These are phyloP conservation scores for Tephrocybe sp. DNA, from an alignment of 768 basidiomycete species.

Conservation along the genomic window DNA sequence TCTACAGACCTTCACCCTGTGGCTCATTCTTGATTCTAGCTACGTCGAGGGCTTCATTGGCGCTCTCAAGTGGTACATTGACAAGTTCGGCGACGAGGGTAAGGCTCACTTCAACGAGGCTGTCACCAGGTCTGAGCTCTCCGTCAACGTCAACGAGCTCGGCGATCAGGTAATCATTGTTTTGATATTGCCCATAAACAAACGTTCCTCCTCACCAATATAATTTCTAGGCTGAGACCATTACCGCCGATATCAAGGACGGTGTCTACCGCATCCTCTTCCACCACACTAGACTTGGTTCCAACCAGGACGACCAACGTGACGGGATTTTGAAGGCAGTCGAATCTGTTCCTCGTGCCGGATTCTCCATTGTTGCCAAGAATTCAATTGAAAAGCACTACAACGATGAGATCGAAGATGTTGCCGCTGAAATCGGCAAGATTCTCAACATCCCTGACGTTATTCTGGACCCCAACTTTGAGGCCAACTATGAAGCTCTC, in stretches of 20 bases:
- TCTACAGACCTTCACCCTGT: neutral
- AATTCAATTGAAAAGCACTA: conserved; percentile 30
- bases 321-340: conserved; percentile 29
- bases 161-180: conserved; percentile 23
- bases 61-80: conserved; percentile 26
- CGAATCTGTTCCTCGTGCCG: conserved; percentile 29
- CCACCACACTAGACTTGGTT: conserved; percentile 27
- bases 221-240: conserved; percentile 23
- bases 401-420: conserved; percentile 26
- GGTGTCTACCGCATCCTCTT: conserved; percentile 40
- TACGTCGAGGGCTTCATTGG: conserved; percentile 35
- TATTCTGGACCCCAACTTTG: conserved; percentile 36
- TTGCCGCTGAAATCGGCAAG: conserved; percentile 25
- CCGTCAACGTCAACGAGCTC: conserved; percentile 29
- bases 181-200: neutral
- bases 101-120: conserved; percentile 36
- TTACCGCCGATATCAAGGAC: conserved; percentile 33
- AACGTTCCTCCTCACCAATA: neutral
- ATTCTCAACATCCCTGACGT: conserved; percentile 28
- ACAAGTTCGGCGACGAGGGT: conserved; percentile 32
- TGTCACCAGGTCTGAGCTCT: conserved; percentile 31
- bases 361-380: conserved; percentile 26
- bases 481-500: conserved; percentile 27
- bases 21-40: conserved; percentile 14
- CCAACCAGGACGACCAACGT: conserved; percentile 24